phyloP scores from a whole-genome alignment of 805 yeast species.

The Tetrapisispora taiwanensis region DNA sequence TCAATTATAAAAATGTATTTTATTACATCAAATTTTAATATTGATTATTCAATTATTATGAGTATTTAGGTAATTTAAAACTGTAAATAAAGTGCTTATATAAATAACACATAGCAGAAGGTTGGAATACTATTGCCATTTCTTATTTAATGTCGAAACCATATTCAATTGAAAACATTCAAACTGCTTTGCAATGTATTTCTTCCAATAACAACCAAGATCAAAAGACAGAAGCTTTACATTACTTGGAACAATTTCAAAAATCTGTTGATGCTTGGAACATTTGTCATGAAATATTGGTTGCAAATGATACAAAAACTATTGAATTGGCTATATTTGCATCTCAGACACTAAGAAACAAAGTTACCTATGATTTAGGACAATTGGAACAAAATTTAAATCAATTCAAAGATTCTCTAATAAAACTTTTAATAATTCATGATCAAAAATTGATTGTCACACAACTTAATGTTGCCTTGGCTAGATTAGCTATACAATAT shows the following conservation, averaged over 20 bases:
- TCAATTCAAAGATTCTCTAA: conserved; percentile 57
- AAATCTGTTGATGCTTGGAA: conserved; percentile 78
- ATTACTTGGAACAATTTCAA: conserved; percentile 70
- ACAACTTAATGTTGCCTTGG: conserved; percentile 72
- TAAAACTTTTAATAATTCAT: conserved; percentile 46
- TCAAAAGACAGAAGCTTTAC: conserved; percentile 36
- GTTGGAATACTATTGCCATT: background rate
- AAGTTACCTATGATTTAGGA: conserved; percentile 68
- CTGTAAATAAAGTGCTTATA: too few relatives aligned
- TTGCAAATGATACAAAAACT: conserved; percentile 24
- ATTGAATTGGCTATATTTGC: conserved; percentile 68
- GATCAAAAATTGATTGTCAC: conserved; percentile 56
- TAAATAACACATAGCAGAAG: background rate
- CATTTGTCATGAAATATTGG: conserved; percentile 46
- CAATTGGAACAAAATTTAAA: conserved; percentile 53
- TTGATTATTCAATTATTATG: too few relatives aligned
- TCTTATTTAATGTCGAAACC: conserved; percentile 8
- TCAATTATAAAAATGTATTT: too few relatives aligned
- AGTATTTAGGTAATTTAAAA: too few relatives aligned
- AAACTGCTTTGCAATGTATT: conserved; percentile 22
- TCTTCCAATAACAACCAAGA: conserved; percentile 21
- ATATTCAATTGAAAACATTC: conserved; percentile 14
- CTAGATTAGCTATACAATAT: conserved; percentile 73
- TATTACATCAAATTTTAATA: too few relatives aligned
- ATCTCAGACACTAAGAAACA: conserved; percentile 83